A percentile compares a stretch with the other conserved stretches of the same genome.
Evolutionary conservation across 495 filamentous ascomycete species (phyloP).

Genomic region (Endocarpon pusillum): DNA sequence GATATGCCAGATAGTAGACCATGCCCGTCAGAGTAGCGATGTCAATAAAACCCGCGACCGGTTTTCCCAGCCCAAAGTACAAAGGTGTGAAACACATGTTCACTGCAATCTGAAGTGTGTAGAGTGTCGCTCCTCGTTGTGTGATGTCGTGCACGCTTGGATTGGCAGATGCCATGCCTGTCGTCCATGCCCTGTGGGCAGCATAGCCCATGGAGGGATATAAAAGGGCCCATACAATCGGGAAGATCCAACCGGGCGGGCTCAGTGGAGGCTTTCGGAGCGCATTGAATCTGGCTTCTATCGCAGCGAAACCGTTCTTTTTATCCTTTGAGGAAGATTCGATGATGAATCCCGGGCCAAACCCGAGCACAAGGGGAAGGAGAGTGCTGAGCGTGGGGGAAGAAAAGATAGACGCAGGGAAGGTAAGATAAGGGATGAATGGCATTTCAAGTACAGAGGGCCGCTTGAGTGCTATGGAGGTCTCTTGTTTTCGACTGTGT

Average conservation of each 20-base stretch:
- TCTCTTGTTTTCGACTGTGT: too few relatives aligned
- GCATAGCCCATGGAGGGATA: constrained; percentile 85
- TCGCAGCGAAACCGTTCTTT: too few relatives aligned
- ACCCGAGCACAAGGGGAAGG: constrained; percentile 49
- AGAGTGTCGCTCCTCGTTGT: constrained; percentile 40
- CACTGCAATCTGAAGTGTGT: constrained; percentile 64
- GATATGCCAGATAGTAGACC: constrained; percentile 48
- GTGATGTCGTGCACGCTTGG: constrained; percentile 17
- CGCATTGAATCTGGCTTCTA: constrained; percentile 43
- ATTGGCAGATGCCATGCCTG: constrained; percentile 35
- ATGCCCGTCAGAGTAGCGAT: constrained; percentile 52
- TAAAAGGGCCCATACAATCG: constrained; percentile 68
- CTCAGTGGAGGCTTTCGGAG: constrained; percentile 64
- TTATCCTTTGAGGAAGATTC: constrained; percentile 36
- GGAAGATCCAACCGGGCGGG: constrained; percentile 67
- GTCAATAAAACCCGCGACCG: constrained; percentile 57
- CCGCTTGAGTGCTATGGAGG: too few relatives aligned
- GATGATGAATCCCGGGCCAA: constrained; percentile 38
- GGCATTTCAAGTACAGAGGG: too few relatives aligned
- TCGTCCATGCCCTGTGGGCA: constrained; percentile 46
- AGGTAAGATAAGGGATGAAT: constrained; percentile 41
- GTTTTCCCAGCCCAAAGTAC: constrained; percentile 59
- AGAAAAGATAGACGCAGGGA: constrained; percentile 45
- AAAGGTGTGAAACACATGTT: constrained; percentile 88
- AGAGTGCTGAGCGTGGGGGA: constrained; percentile 47